Percentiles rank a stretch among this genome's conserved stretches.
These are phyloP conservation scores for Pichia ethanolica DNA, from an alignment of 805 yeast genomes.

Conservation along the genomic window DNA sequence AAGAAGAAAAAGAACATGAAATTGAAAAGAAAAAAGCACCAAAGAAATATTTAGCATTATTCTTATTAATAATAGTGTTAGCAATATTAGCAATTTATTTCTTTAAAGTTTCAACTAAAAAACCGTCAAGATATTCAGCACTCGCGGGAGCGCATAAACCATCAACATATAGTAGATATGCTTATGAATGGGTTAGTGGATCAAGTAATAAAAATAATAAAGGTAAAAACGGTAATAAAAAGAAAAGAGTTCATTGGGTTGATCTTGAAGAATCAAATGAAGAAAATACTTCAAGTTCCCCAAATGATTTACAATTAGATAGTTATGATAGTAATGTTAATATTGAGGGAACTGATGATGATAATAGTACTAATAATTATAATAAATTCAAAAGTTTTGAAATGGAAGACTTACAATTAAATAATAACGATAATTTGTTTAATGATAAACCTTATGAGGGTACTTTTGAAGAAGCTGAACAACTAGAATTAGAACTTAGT, in stretches of 20 bases:
- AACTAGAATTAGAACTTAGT: not conserved
- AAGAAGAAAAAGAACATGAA: not conserved
- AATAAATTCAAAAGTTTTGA: conserved; percentile 3
- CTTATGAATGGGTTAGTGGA: conserved; percentile 8
- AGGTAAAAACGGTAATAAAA: conserved; percentile 13
- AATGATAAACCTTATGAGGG: not conserved
- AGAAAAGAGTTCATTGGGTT: conserved; percentile 30
- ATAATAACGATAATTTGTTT: not conserved
- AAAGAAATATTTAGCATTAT: conserved; percentile 4
- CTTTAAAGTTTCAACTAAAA: not conserved
- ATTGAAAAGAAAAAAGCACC: not conserved
- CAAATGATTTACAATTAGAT: not conserved
- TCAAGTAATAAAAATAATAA: not conserved
- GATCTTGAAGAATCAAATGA: conserved; percentile 5
- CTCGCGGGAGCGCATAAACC: conserved; percentile 2
- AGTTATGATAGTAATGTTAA: not conserved
- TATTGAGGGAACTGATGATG: conserved; percentile 9
- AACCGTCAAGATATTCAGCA: conserved; percentile 5
- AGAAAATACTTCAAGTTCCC: not conserved
- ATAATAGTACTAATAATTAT: not conserved
- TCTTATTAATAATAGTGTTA: conserved; percentile 1
- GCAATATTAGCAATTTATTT: conserved; percentile 4
- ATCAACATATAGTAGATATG: conserved; percentile 1
- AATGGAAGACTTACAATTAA: conserved; percentile 3
- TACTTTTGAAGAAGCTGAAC: conserved; percentile 4